phyloP scores from a whole-genome alignment of 768 basidiomycete genomes.

The Tephrocybe sp. region DNA sequence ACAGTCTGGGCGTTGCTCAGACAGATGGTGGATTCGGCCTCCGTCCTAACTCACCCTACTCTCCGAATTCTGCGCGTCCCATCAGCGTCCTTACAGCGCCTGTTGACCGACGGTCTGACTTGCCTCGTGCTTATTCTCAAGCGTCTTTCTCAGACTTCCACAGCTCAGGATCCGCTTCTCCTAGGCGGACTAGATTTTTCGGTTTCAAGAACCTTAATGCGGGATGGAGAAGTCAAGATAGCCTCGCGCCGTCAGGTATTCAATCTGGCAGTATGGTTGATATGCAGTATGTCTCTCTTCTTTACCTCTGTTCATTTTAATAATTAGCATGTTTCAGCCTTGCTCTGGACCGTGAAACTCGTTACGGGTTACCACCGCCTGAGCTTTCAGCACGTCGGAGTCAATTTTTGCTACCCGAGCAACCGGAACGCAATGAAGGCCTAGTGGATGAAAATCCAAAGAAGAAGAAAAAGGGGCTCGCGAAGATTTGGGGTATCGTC shows the following conservation, averaged over 20 bases:
- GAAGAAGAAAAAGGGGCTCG: conserved; percentile 78
- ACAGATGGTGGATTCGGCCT: conserved; percentile 59
- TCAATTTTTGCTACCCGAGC: conserved; percentile 45
- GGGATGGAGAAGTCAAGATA: conserved; percentile 80
- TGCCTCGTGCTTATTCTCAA: conserved; percentile 72
- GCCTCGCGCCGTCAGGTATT: conserved; percentile 76
- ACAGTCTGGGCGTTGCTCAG: conserved; percentile 48
- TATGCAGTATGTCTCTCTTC: conserved; percentile 72
- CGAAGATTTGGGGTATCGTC: conserved; percentile 81
- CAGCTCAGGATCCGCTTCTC: conserved; percentile 67
- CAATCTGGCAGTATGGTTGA: conserved; percentile 84
- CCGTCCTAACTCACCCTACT: conserved; percentile 64
- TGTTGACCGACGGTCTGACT: conserved; percentile 51
- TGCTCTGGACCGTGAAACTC: conserved; percentile 70
- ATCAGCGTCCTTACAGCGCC: conserved; percentile 62
- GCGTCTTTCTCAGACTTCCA: conserved; percentile 81
- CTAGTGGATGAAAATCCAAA: conserved; percentile 54
- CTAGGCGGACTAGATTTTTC: conserved; percentile 75
- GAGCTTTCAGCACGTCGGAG: conserved; percentile 48
- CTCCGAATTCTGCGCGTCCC: conserved; percentile 53
- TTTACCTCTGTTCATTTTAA: neutral
- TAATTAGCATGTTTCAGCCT: conserved; percentile 44
- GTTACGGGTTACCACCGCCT: conserved; percentile 24
- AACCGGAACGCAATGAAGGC: conserved; percentile 27
- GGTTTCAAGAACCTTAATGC: conserved; percentile 70